These are phyloP conservation scores for Thinopyrum obtusiflorum DNA, from an alignment of 202 grass and related monocot species.

Conservation along the genomic window DNA sequence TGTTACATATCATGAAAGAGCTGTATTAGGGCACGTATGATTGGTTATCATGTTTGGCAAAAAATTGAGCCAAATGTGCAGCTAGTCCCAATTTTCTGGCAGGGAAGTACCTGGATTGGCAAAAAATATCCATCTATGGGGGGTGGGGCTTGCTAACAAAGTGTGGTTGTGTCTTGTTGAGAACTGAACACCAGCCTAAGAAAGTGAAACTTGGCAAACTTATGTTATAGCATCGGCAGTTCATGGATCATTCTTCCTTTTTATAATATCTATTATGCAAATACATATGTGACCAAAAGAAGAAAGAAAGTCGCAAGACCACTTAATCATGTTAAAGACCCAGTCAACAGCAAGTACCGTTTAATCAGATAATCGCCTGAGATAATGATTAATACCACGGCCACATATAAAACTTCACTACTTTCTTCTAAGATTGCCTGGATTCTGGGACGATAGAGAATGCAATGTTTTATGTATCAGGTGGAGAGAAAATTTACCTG, in stretches of 20 bases:
- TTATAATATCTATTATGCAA: background rate
- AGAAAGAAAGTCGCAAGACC: background rate
- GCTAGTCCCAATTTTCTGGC: background rate
- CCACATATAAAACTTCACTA: background rate
- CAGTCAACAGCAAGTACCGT: background rate
- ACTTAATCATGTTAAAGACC: background rate
- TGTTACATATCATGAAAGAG: background rate
- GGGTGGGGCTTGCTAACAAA: background rate
- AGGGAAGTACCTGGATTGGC: background rate
- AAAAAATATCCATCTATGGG: background rate
- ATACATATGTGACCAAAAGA: background rate
- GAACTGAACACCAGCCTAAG: background rate
- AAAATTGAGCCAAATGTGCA: background rate
- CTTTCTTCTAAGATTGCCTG: background rate
- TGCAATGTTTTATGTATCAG: background rate
- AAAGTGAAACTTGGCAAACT: background rate
- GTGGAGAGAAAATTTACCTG: constrained; percentile 49
- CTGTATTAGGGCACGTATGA: background rate
- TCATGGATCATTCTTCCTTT: background rate
- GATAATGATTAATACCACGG: background rate
- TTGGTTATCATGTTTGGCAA: background rate
- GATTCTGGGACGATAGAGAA: background rate
- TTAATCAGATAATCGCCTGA: background rate
- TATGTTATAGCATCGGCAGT: background rate
- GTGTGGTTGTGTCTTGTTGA: background rate